These are phyloP conservation scores for Teratosphaeria epicoccoides DNA, from an alignment of 2,329 filamentous ascomycete genomes.

Conservation along the genomic window DNA sequence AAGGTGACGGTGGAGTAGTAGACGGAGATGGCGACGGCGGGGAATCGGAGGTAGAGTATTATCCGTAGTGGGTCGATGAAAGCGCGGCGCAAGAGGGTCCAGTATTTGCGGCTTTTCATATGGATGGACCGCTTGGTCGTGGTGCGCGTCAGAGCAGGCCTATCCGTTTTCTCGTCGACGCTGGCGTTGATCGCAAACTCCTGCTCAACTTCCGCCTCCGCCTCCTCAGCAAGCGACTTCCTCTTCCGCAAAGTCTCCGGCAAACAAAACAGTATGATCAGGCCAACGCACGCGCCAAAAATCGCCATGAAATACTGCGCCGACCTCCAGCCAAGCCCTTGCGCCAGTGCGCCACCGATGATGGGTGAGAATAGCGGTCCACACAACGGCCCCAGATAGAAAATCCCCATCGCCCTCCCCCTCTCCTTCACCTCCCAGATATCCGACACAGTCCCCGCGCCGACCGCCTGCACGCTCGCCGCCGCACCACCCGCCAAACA, in stretches of 20 bases:
- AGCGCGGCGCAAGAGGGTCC: conserved; percentile 46
- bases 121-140: conserved; percentile 54
- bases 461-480: conserved; percentile 71
- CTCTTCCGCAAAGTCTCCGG: conserved; percentile 49
- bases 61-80: conserved; percentile 64
- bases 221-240: conserved; percentile 16
- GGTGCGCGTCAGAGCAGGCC: conserved; percentile 34
- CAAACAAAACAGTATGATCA: conserved; percentile 50
- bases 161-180: conserved; percentile 13
- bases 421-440: conserved; percentile 65
- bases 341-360: conserved; percentile 60
- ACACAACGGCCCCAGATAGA: conserved; percentile 67
- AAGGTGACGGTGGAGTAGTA: conserved; percentile 67
- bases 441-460: conserved; percentile 73
- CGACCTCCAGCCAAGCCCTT: conserved; percentile 61
- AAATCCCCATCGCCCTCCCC: conserved; percentile 70
- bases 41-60: conserved; percentile 61
- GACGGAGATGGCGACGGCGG: conserved; percentile 62
- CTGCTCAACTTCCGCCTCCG: conserved; percentile 17
- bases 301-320: conserved; percentile 69
- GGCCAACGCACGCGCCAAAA: conserved; percentile 51
- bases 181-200: conserved; percentile 13
- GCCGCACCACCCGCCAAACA: conserved; percentile 64
- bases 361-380: conserved; percentile 68
- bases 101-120: conserved; percentile 44